Percentiles rank a stretch among this genome's conserved stretches.
These are phyloP conservation scores for Xerocomus cyaneibrunnescens DNA, from an alignment of 1,284 basidiomycete genomes.

Conservation along the genomic window DNA sequence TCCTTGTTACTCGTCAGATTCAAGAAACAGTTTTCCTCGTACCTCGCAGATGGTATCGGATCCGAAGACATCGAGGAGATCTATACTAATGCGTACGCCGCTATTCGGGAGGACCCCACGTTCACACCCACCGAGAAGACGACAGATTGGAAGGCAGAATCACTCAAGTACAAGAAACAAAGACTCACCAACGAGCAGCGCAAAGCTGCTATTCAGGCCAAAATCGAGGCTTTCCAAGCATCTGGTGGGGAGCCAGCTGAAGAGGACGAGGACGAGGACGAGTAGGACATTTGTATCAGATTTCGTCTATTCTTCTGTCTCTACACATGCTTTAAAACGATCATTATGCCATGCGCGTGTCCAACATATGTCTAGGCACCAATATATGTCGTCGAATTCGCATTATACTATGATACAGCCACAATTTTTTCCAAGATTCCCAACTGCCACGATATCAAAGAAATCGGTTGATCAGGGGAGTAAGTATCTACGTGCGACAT, in stretches of 20 bases:
- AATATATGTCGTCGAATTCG: constrained; percentile 11
- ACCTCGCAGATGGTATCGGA: constrained; percentile 94
- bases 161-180: constrained; percentile 67
- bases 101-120: constrained; percentile 92
- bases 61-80: constrained; percentile 99
- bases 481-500: constrained; percentile 42
- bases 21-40: constrained; percentile 97
- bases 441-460: constrained; percentile 53
- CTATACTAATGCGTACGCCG: constrained; percentile 86
- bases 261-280: constrained; percentile 47
- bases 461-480: constrained; percentile 28
- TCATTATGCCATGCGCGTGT: constrained; percentile 10
- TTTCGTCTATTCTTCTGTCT: neutral
- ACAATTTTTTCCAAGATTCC: constrained; percentile 42
- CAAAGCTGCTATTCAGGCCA: constrained; percentile 73
- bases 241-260: constrained; percentile 49
- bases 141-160: constrained; percentile 91
- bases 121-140: constrained; percentile 94
- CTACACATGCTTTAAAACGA: constrained; percentile 11
- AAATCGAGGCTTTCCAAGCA: constrained; percentile 84
- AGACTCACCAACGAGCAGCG: constrained; percentile 83
- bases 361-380: constrained; percentile 24
- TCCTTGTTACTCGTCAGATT: constrained; percentile 54
- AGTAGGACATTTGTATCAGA: constrained; percentile 40
- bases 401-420: constrained; percentile 19